Percentiles rank a stretch among this genome's conserved stretches.
Evolutionary conservation across 148 eudicot genomes (phyloP).

Genomic region (Fagopyrum esculentum): DNA sequence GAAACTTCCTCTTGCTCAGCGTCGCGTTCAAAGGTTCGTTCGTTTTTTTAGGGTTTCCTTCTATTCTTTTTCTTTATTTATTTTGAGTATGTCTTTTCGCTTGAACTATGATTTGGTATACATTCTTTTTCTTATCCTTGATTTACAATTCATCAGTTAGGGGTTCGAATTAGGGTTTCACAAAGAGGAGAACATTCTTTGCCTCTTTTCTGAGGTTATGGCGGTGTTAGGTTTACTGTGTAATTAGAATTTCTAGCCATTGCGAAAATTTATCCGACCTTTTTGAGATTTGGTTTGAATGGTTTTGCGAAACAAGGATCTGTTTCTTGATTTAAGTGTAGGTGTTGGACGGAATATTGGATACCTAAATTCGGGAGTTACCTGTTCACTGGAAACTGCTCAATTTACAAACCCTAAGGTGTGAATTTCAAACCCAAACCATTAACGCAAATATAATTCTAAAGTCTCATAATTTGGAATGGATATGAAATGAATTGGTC

Average conservation of each 20-base stretch:
- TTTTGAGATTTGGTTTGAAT: not conserved
- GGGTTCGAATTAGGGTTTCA: not conserved
- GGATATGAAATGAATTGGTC: not conserved
- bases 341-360: too few relatives aligned
- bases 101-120: not conserved
- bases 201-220: not conserved
- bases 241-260: not conserved
- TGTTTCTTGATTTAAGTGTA: too few relatives aligned
- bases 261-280: not conserved
- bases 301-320: not conserved
- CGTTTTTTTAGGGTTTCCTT: not conserved
- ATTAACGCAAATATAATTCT: too few relatives aligned
- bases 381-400: not conserved
- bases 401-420: too few relatives aligned
- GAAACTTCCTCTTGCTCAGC: not conserved
- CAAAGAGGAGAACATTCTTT: not conserved
- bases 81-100: not conserved
- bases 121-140: not conserved
- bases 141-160: not conserved
- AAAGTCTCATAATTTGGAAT: too few relatives aligned
- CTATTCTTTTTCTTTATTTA: not conserved
- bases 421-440: not conserved
- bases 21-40: constrained; percentile 2
- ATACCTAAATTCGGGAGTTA: not conserved
- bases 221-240: too few relatives aligned